Base-by-base conservation (phyloP, 805 yeast genomes). In the Metschnikowia koreensis region DNA sequence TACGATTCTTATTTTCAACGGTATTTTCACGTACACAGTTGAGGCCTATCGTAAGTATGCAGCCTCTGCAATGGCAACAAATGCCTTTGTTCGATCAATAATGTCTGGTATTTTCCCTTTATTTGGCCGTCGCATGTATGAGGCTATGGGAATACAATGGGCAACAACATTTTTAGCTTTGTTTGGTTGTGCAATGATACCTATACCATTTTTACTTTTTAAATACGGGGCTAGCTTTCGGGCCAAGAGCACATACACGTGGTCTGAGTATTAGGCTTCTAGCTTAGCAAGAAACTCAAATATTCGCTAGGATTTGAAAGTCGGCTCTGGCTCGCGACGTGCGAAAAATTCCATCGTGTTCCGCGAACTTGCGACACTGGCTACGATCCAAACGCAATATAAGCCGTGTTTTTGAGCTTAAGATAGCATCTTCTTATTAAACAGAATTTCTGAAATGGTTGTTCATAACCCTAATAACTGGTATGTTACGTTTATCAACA, bases 401-500 rank as follows among this genome's bases (percentile, higher is more conserved):
- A 17, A 10, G 38, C 31, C 11, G 17, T 27, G 47, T 26, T 37
- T 44, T 28, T 5, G 15, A 28, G 37, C 41, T 15, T 44, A 26
- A 15, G 26, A 44, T 11, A 36, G 38, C 45, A 42, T 8, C 29
- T 15, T 22, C 13, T 22, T 42, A 13, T 9, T 11, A 33, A 42
- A 29, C 27, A 28, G 9, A 44, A 22, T 34, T 33, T 36, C 13
- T 9, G 11, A 16, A 26, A 83, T 83, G 88, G 87, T 81, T 48
- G 88, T 84, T 38, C 81, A 82, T 62, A 84, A 84, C 73, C 88
- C 88, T 36, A 83, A 83, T 67, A 83, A 83, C 77, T 83, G 89
- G 80, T 75, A 71, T 48, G 80, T 73, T 17, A 44, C 38, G 7
- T 16, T 31, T 26, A n/a, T 16, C 11, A 12, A 29, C 17, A 34